Evolutionary conservation across 495 filamentous ascomycete genomes (phyloP).

Genomic region (Aspergillus sclerotioniger): DNA sequence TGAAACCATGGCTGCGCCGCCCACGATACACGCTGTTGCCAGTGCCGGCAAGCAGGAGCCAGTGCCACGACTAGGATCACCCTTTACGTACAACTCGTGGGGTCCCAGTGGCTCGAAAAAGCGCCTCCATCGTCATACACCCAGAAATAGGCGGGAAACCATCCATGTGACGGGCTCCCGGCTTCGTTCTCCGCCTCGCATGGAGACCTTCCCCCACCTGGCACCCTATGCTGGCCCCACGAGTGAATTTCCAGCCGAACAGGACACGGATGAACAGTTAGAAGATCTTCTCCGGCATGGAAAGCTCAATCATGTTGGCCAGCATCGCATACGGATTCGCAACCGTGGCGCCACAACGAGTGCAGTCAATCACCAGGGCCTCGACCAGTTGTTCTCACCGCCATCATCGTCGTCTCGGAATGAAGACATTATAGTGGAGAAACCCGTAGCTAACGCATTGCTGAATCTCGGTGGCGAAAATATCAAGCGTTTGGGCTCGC

Average conservation of each 20-base stretch:
- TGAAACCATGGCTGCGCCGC: slow-evolving; percentile 1
- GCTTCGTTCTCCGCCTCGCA: slow-evolving; percentile 47
- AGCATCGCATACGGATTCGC: slow-evolving; percentile 50
- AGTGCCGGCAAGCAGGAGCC: slow-evolving; percentile 26
- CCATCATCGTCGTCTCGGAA: slow-evolving; percentile 41
- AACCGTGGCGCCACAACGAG: slow-evolving; percentile 51
- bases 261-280: slow-evolving; percentile 46
- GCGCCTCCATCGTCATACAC: slow-evolving; percentile 29
- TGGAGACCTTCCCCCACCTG: slow-evolving; percentile 51
- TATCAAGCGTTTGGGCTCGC: slow-evolving; percentile 51
- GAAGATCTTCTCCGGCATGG: slow-evolving; percentile 48
- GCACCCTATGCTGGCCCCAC: slow-evolving; percentile 34
- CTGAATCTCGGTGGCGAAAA: slow-evolving; percentile 37
- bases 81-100: slow-evolving; percentile 57
- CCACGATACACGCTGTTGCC: slow-evolving; percentile 21
- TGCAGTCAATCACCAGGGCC: slow-evolving; percentile 36
- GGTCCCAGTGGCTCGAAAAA: slow-evolving; percentile 47
- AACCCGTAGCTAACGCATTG: slow-evolving; percentile 29
- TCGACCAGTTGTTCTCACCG: slow-evolving; percentile 50
- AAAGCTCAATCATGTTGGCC: slow-evolving; percentile 41
- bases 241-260: slow-evolving; percentile 45
- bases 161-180: slow-evolving; percentile 47
- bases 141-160: slow-evolving; percentile 36
- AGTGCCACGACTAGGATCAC: slow-evolving; percentile 51
- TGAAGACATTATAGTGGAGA: slow-evolving; percentile 27